phyloP scores from a whole-genome alignment of 805 yeast species.

The Candida multigemmis region DNA sequence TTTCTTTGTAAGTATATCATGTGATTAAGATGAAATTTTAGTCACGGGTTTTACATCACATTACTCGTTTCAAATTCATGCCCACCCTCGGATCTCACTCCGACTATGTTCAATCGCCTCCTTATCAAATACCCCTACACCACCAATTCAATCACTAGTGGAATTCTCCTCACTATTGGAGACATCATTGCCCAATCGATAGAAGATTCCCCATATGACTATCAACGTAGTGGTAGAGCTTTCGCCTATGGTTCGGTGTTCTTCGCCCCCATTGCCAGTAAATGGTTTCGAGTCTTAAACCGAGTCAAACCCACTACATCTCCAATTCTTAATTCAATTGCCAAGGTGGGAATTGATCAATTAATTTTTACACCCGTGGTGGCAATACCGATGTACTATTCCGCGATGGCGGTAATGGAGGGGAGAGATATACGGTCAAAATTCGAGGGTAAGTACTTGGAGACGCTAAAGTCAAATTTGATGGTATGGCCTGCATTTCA shows the following conservation, averaged over 20 bases:
- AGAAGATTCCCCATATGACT: constrained; percentile 32
- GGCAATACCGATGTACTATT: constrained; percentile 62
- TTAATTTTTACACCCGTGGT: constrained; percentile 66
- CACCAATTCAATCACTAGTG: constrained; percentile 41
- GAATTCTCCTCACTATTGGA: constrained; percentile 62
- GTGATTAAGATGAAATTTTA: constrained; percentile 1
- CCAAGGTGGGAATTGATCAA: constrained; percentile 65
- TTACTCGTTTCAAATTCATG: no score
- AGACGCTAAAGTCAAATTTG: constrained; percentile 71
- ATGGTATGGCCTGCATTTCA: constrained; percentile 89
- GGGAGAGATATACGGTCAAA: constrained; percentile 29
- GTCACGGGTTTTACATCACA: no score
- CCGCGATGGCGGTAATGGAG: constrained; percentile 62
- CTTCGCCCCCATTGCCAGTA: constrained; percentile 68
- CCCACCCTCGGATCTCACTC: no score
- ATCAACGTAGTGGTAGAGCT: constrained; percentile 51
- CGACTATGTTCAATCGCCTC: constrained; percentile 12
- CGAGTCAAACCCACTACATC: constrained; percentile 14
- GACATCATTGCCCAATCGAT: constrained; percentile 63
- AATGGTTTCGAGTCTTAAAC: constrained; percentile 54
- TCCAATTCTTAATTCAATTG: constrained; percentile 10
- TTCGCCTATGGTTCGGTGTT: constrained; percentile 61
- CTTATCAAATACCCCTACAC: constrained; percentile 27
- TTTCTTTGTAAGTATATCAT: background rate
- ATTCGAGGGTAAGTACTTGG: constrained; percentile 46